Evolutionary conservation across 495 filamentous ascomycete species (phyloP).

Genomic region (Aspergillus sclerotiicarbonarius): DNA sequence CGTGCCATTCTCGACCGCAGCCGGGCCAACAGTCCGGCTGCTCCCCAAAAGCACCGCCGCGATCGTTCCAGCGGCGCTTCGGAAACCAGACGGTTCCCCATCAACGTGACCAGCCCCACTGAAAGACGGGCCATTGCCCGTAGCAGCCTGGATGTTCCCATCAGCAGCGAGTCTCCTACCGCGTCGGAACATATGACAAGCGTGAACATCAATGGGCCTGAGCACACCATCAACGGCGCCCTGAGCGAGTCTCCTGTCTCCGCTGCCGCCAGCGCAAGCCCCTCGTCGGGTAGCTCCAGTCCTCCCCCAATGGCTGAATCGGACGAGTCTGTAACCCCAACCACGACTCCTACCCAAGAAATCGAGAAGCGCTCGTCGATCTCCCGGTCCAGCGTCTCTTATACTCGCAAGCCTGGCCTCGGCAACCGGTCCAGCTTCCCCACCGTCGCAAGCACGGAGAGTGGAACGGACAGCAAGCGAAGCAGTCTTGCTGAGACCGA

Average conservation of each 20-base stretch:
- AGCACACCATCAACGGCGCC: slow-evolving; percentile 36
- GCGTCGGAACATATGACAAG: slow-evolving; percentile 26
- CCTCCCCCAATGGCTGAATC: slow-evolving; percentile 34
- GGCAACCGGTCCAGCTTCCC: slow-evolving; percentile 47
- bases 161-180: slow-evolving; percentile 30
- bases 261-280: slow-evolving; percentile 28
- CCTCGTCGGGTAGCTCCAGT: slow-evolving; percentile 33
- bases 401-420: slow-evolving; percentile 40
- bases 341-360: slow-evolving; percentile 34
- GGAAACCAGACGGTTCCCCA: slow-evolving; percentile 77
- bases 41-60: slow-evolving; percentile 62
- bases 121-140: slow-evolving; percentile 47
- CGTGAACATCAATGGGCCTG: slow-evolving; percentile 29
- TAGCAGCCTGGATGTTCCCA: slow-evolving; percentile 64
- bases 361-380: slow-evolving; percentile 51
- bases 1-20: slow-evolving; percentile 75
- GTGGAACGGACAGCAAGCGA: slow-evolving; percentile 43
- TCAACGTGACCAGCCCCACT: slow-evolving; percentile 63
- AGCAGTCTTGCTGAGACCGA: slow-evolving; percentile 46
- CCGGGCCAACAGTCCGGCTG: slow-evolving; percentile 72
- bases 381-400: slow-evolving; percentile 32
- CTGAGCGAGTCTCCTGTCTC: slow-evolving; percentile 37
- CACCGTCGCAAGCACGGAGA: slow-evolving; percentile 24
- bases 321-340: slow-evolving; percentile 41
- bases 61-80: slow-evolving; percentile 77